These are phyloP conservation scores for Nemania sp. DNA, from an alignment of 2,329 filamentous ascomycete genomes.

Conservation along the genomic window DNA sequence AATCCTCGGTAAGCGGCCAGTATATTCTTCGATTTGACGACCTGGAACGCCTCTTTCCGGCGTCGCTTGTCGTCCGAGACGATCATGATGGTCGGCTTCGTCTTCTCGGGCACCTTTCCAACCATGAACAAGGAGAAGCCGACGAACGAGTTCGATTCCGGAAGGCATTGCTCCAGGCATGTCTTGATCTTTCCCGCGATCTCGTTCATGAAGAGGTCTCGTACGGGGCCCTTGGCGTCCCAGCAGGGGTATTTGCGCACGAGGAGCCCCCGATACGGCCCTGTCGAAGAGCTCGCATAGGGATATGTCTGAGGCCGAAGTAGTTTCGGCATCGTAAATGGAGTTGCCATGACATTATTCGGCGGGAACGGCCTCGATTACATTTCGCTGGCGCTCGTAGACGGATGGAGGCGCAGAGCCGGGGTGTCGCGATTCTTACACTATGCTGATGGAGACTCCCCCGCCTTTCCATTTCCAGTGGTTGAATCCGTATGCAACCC, in stretches of 20 bases:
- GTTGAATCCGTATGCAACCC: background rate
- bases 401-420: background rate
- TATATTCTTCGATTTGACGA: constrained; percentile 20
- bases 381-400: background rate
- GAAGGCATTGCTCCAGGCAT: constrained; percentile 21
- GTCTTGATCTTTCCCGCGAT: constrained; percentile 20
- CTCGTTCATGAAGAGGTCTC: constrained; percentile 14
- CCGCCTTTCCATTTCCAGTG: constrained; percentile 5
- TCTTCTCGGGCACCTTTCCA: constrained; percentile 24
- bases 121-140: constrained; percentile 29
- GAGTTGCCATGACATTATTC: background rate
- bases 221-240: constrained; percentile 18
- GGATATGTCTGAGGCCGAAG: constrained; percentile 19
- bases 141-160: constrained; percentile 24
- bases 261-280: constrained; percentile 18
- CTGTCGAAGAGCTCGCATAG: constrained; percentile 22
- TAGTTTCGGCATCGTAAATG: constrained; percentile 14
- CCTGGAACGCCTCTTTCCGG: constrained; percentile 22
- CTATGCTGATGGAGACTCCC: background rate
- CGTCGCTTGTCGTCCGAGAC: constrained; percentile 23
- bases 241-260: constrained; percentile 23
- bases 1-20: constrained; percentile 17
- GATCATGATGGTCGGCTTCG: constrained; percentile 24
- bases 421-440: background rate
- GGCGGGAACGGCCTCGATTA: background rate